Base-by-base conservation (phyloP, 1,284 basidiomycete species). In the Cyathus olla region DNA sequence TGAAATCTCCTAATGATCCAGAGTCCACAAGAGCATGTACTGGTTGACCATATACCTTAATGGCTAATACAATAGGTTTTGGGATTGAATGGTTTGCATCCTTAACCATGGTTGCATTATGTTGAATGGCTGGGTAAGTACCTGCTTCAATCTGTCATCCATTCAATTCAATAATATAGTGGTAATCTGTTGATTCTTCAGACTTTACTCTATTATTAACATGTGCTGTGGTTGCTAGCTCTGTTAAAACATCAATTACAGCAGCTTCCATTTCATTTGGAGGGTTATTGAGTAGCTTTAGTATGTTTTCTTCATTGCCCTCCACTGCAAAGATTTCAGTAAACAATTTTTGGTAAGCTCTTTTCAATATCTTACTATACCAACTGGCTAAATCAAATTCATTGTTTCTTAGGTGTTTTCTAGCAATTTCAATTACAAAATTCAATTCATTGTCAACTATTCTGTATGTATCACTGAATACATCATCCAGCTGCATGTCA, bases 1-100 rank as follows among this genome's bases (percentile, higher is more conserved):
- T 72, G 55, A 80, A 79, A 63, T 80, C 78, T 2, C 69, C 72
- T 1, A 76, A 56, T 2, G 75, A 80, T 0, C 78, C 78, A 0
- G 72, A 66, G 52, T 80, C 76, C 0, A 80, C 42, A 37, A 80
- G 51, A 0, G 77, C 76, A 0, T 62, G 40, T 8, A 58, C 68
- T 0, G 67, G 69, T 2, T 72, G 35, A 0, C 70, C 72, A 55
- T 79, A 74, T 8, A 79, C 57, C 3, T 65, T 22, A 0, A 74
- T 66, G 0, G 66, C 63, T 2, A 79, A 63, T 0, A 76, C 67
- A 6, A 76, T 44, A 3, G 75, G 67, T 37, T 70, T 67, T 1
- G 76, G 74, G 1, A 76, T 51, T 13, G 19, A 15, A 29, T 11
- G 24, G 8, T 3, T 27, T 3, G 24, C 24, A 10, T 51, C 49